These are phyloP conservation scores for Litchi chinensis DNA, from an alignment of 345 rosid species.

Conservation along the genomic window DNA sequence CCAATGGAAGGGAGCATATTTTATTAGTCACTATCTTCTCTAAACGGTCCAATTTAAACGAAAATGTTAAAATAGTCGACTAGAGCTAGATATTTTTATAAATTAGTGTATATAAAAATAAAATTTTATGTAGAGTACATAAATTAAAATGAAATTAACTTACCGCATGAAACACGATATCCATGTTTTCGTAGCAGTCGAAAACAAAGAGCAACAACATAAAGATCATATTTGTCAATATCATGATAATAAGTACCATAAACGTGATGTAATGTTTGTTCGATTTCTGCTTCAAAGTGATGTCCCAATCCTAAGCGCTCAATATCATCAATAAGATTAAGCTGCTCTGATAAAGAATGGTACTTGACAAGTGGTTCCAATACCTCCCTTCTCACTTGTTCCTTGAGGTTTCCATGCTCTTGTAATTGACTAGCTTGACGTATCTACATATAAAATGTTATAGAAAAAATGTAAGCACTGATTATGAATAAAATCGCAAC, in stretches of 20 bases:
- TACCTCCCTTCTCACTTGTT: not conserved
- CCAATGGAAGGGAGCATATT: too few species aligned
- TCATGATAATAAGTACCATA: not conserved
- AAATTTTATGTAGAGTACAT: too few species aligned
- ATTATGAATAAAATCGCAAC: too few species aligned
- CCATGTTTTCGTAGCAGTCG: not conserved
- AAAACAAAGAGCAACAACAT: not conserved
- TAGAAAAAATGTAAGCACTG: too few species aligned
- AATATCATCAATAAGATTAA: not conserved
- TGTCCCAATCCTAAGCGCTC: not conserved
- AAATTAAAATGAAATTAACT: not conserved
- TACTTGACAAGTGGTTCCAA: not conserved
- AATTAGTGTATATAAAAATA: too few species aligned
- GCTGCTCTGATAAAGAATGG: not conserved
- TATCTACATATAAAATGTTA: not conserved
- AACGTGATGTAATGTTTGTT: not conserved
- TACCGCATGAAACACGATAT: not conserved
- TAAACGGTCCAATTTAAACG: too few species aligned
- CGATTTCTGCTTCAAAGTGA: not conserved
- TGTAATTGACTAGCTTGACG: not conserved
- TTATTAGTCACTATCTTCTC: too few species aligned
- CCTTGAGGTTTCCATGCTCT: not conserved
- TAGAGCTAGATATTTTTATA: too few species aligned
- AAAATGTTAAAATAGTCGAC: too few species aligned
- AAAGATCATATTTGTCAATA: not conserved